Percentiles rank a stretch among this genome's conserved stretches.
Conservation (phyloP, 495 filamentous ascomycete species). For the Letharia columbiana region DNA sequence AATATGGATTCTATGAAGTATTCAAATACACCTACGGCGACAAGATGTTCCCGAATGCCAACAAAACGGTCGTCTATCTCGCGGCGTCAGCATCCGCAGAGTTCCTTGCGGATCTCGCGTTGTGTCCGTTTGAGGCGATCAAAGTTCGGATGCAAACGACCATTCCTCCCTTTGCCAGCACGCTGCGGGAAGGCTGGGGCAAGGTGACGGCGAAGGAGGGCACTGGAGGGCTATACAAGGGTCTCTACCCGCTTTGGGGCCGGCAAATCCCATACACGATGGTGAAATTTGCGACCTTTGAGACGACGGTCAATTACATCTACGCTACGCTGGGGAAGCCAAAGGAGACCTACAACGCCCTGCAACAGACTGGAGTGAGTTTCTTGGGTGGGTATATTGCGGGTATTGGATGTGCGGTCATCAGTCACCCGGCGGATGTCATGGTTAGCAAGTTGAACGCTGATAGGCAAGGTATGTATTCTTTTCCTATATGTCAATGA, state of each 20-base stretch:
- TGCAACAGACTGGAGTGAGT: constrained; percentile 60
- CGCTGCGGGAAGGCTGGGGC: constrained; percentile 52
- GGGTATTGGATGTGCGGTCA: constrained; percentile 59
- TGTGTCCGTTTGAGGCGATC: constrained; percentile 62
- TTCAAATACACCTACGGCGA: constrained; percentile 68
- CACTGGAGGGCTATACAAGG: constrained; percentile 54
- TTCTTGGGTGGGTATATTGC: constrained; percentile 67
- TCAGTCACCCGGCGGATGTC: constrained; percentile 59
- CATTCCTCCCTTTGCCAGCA: constrained; percentile 55
- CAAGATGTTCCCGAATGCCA: constrained; percentile 49
- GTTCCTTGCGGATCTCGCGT: constrained; percentile 58
- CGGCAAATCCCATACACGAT: constrained; percentile 69
- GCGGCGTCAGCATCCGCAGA: constrained; percentile 58
- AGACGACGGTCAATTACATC: constrained; percentile 56
- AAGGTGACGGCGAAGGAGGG: constrained; percentile 55
- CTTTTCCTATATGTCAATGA: neutral
- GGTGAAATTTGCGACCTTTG: constrained; percentile 70
- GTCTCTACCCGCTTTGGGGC: constrained; percentile 60
- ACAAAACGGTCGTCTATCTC: constrained; percentile 57
- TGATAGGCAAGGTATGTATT: constrained; percentile 48
- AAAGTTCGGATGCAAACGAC: constrained; percentile 70
- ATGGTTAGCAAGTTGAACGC: constrained; percentile 67
- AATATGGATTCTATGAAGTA: constrained; percentile 68
- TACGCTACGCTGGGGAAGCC: constrained; percentile 55
- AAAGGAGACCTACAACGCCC: constrained; percentile 52